Evolutionary conservation across 2,329 filamentous ascomycete species (phyloP), one percentile per base, ranked within the genome.

Genomic region (Monascus ruber): DNA sequence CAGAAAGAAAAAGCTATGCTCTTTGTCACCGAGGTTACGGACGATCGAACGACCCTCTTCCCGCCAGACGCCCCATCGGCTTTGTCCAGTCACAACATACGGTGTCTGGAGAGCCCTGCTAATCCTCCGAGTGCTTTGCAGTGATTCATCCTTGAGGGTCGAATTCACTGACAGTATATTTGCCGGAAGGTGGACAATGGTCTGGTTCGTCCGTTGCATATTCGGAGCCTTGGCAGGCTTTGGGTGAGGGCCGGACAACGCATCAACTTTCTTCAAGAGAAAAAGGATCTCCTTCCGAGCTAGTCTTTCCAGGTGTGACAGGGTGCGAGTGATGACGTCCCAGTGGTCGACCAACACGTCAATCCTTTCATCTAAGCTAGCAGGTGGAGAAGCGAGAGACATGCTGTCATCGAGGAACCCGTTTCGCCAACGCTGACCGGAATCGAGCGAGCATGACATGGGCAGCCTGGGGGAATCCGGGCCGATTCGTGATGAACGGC

Each of bases 1-100:
- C 49, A 73, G 68, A 46, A 77, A 72, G 54, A 77, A 77, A 49
- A 75, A 74, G 37, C 73, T 74, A 44, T 76, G 69, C 42, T 77
- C 73, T 51, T 70, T 71, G 37, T 69, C 64, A 27, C 72, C 72
- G 33, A 73, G 66, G 47, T 66, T 70, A 34, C 69, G 66, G n/a
- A 70, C 68, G 33, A 77, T 69, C 56, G 70, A 75, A 45, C 74
- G 65, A 32, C 73, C 72, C 56, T 78, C 74, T 47, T 77, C 74
- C 40, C 73, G 68, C 74, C 74, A 78, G 7, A 76, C 68, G 7
- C 73, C 73, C 71, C 74, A 77, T 42, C 72, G 68, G 37, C 70
- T 72, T 47, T 77, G 74, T 3, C 74, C 74, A 2, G 73, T 74
- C 40, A 72, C 59, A 6, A 76, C 74, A 36, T 69, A 67, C 10